Base-by-base conservation (phyloP, 495 filamentous ascomycete species). In the Viridothelium virens region DNA sequence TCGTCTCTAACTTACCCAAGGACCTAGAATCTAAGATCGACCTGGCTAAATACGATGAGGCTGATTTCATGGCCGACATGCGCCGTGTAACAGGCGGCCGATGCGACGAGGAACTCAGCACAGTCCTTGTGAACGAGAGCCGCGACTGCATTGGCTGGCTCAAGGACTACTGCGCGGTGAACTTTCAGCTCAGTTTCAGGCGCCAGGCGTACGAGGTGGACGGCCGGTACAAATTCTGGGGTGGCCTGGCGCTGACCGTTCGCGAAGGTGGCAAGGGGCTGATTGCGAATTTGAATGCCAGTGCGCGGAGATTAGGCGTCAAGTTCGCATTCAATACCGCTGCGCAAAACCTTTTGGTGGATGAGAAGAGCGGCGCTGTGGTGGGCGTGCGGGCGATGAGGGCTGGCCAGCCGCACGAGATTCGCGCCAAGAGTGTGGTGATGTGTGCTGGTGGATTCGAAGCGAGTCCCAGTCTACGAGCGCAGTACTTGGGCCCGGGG, bases 371-470 rank as follows among this genome's bases (percentile, higher is more conserved):
- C 0, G 79, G 77, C 2, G 74, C 70, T 1, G 77, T 83, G 6
- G 65, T 62, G 1, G 77, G 74, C 7, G 76, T 82, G 1, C 65
- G 67, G 2, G 77, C 79, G 6, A 67, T 77, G 14, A 68, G 68
- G 4, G 53, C 69, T 12, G 73, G 74, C 31, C 67, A 68, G 63
- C 63, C 66, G 10, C 66, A 69, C 3, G 53, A 64, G 2, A 78
- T 86, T 64, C 65, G 68, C 2, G 73, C 80, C 0, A 63, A 66
- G 0, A 77, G 80, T 1, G 72, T 86, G 1, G 73, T 88, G n/a
- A 73, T 89, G 7, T 82, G 82, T 0, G 80, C 82, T 6, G 86
- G 86, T 7, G 86, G 86, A 0, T 88, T 88, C 67, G 83, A 89
- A 70, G 77, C 84, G 14, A 84, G 80, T 56, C 75, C 86, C 0